Percentiles rank a stretch among this genome's conserved stretches.
phyloP scores from a whole-genome alignment of 371 early-diverging fungal species.

The Nematocida sp. region DNA sequence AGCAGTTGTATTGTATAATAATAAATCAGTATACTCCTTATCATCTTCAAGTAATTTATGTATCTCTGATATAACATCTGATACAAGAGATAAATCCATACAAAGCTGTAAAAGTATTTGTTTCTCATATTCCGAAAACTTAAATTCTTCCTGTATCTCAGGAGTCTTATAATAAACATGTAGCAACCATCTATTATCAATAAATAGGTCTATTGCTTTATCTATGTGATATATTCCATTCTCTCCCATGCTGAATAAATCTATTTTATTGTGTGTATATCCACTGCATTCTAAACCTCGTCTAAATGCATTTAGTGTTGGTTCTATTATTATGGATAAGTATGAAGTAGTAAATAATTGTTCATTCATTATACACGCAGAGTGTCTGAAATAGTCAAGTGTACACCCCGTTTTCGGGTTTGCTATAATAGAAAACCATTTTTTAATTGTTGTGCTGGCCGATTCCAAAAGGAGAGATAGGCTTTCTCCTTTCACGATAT shows the following conservation, averaged over 20 bases:
- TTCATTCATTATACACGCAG: no score
- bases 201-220: background rate
- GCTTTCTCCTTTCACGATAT: no score
- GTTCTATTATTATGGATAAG: no score
- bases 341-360: no score
- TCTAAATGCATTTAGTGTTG: background rate
- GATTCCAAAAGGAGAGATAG: no score
- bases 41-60: background rate
- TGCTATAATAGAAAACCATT: no score
- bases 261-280: background rate
- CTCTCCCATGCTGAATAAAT: background rate
- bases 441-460: no score
- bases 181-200: background rate
- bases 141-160: background rate
- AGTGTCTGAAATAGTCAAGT: no score
- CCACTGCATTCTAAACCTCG: background rate
- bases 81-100: background rate
- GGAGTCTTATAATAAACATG: background rate
- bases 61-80: background rate
- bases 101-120: background rate
- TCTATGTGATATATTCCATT: background rate
- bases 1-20: no score
- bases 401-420: no score
- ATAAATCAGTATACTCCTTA: no score
- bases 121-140: background rate